These are phyloP conservation scores for Linum lewisii DNA, from an alignment of 345 rosid genomes.

Conservation along the genomic window DNA sequence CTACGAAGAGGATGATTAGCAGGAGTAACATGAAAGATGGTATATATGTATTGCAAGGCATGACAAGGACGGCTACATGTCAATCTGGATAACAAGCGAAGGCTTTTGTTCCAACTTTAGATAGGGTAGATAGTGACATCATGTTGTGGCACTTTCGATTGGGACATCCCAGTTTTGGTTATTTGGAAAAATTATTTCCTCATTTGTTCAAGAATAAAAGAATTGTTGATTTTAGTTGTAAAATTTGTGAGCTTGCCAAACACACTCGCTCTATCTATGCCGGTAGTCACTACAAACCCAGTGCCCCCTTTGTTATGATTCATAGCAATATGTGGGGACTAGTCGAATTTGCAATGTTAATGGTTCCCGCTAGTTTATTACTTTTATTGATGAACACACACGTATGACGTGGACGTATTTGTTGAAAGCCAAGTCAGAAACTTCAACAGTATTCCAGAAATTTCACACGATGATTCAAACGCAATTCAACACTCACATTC, in stretches of 20 bases:
- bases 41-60: not conserved
- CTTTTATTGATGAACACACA: slow-evolving; percentile 5
- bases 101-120: not conserved
- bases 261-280: not conserved
- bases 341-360: not conserved
- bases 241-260: not conserved
- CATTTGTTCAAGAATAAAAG: not conserved
- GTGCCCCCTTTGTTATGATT: not conserved
- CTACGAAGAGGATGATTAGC: slow-evolving; percentile 2
- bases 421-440: not conserved
- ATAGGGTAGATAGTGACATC: not conserved
- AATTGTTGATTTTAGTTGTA: not conserved
- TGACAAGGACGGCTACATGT: too few relatives aligned
- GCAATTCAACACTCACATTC: not conserved
- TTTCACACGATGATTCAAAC: not conserved
- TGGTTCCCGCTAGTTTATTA: not conserved
- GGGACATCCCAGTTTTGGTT: slow-evolving; percentile 8
- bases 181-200: slow-evolving; percentile 1
- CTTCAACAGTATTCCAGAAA: not conserved
- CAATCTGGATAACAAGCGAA: too few relatives aligned
- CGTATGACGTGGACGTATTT: slow-evolving; percentile 1
- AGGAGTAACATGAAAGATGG: not conserved
- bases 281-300: not conserved
- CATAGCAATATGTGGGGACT: slow-evolving; percentile 6
- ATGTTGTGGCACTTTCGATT: too few relatives aligned